Evolutionary conservation across 2,329 filamentous ascomycete species (phyloP), one percentile per base, ranked within the genome.

Genomic region (Hortaea sp.): DNA sequence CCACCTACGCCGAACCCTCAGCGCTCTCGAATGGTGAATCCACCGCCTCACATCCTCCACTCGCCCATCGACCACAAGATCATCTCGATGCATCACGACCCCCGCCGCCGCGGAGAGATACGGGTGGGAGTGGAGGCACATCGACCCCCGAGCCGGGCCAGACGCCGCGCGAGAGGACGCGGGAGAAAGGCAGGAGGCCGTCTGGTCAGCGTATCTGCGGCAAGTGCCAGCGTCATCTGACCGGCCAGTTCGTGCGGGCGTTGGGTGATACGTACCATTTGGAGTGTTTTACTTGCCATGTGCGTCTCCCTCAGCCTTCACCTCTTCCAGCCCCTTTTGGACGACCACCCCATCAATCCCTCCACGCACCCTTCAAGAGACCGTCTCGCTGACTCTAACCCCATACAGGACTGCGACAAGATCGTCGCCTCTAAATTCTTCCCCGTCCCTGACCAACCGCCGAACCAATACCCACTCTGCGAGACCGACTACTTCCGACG

Each of bases 381-480:
- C 32, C n/a, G 32, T 35, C 32, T 35, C n/a, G 32, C 9, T 35
- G 9, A 10, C 20, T 10, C 38, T 27, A n/a, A 39, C 43, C 29
- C 12, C n/a, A 32, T 30, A n/a, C 47, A 97, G 90, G 92, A 98
- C 65, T 98, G 92, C 62, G 88, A 86, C 56, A 85, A 95, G 66
- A 94, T 97, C 50, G 92, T 98, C 34, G 92, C 92, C 38, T 95
- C 90, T 44, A 98, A 98, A 62, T 98, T 98, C 77, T 98, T 98
- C 67, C 92, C 92, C 1, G 86, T 94, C 6, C 89, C 95, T 55
- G 87, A 94, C 57, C 88, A 94, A 58, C 81, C 88, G 56, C 88
- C 87, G 37, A 78, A 79, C 40, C 92, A 95, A 65, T 97, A 95
- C 64, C 92, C 92, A 6, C 78, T 98, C 4, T 98, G 92, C 73